phyloP scores from a whole-genome alignment of 108 stramenopile genomes.

The Stephanodiscus triporus region DNA sequence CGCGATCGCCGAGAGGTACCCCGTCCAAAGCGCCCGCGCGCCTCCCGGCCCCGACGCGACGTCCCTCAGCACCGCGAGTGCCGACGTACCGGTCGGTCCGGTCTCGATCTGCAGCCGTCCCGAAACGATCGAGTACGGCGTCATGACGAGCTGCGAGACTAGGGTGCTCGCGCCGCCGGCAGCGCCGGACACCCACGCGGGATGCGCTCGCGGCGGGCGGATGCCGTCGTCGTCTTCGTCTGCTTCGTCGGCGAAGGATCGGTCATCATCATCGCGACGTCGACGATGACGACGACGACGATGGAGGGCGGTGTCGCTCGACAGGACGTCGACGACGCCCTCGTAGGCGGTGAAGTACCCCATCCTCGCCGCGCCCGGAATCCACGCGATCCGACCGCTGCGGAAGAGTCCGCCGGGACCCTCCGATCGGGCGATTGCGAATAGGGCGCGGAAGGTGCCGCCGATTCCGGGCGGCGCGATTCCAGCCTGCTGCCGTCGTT shows the following conservation, averaged over 20 bases:
- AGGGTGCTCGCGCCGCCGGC: not conserved
- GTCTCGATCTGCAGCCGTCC: not conserved
- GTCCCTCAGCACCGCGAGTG: not conserved
- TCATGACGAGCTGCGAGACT: not conserved
- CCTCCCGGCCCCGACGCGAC: not conserved
- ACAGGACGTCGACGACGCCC: not conserved
- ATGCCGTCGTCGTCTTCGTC: not conserved
- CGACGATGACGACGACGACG: no score
- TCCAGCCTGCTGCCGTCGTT: not conserved
- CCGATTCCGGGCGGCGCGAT: not conserved
- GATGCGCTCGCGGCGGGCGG: not conserved
- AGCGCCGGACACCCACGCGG: not conserved
- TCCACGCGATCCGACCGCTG: not conserved
- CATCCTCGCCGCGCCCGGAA: constrained; percentile 4
- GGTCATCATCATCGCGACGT: no score
- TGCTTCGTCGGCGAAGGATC: no score
- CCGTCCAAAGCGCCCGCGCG: constrained; percentile 1
- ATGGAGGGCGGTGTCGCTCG: no score
- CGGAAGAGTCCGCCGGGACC: not conserved
- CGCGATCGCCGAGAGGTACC: not conserved
- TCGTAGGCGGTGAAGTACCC: constrained; percentile 1
- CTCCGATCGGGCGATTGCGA: not conserved
- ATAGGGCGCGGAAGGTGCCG: not conserved
- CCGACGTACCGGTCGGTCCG: not conserved
- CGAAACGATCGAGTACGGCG: constrained; percentile 4